Evolutionary conservation across 1,139 yeast species (phyloP), one percentile per base, ranked within the genome.

Genomic region (Zhuliangozyma blackwelliae): DNA sequence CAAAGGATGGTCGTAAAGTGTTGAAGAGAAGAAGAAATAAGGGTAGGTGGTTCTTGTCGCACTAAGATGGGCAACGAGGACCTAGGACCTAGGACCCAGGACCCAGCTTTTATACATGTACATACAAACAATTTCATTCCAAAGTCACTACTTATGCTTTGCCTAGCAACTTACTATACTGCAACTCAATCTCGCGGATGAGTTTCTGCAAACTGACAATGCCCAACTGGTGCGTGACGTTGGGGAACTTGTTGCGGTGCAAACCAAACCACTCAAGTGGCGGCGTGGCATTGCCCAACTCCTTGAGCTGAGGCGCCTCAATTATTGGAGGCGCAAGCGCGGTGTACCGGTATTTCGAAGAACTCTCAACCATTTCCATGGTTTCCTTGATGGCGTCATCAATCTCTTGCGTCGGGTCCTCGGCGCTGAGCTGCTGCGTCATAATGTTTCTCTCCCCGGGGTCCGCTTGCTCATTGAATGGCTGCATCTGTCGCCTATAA

Each of bases 201-300:
- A 87, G 54, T 43, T 79, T 76, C 51, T 88, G 96, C 37, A 92
- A 63, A 9, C 82, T 76, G 16, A 84, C 77, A 40, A 89, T 84
- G 0, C 82, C 79, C 42, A 77, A 63, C 55, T 87, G 92, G 53
- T 92, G 97, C 0, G 96, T 84, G 38, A 86, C 72, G 34, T 84
- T 81, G 0, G 98, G 98, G 47, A 92, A 79, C 47, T 81, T 78
- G 49, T 82, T 77, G 48, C 97, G 71, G 55, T 92, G 94, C 25
- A 92, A 70, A 1, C 98, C 98, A 63, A 92, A 85, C 98, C 98
- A 92, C 57, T 92, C 97, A 44, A 92, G 65, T 2, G 98, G 97
- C 1, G 98, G 98, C 0, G 98, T 92, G 1, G 97, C 97, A 60
- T 85, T 92, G 25, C 97, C 97, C 52, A 92, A 69, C 53, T 92